phyloP scores from a whole-genome alignment of 129 eudicot species.

The carrot (Daucus carota) region DH1_v3.0 NC_030388.2:31081501-31082000 shows the following conservation, averaged over 20 bases:
- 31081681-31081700: background rate
- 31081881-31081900: background rate
- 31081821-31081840: background rate
- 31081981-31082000: background rate
- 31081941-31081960: background rate
- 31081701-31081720: background rate
- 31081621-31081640: slow-evolving; percentile 72
- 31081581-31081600: slow-evolving; percentile 74
- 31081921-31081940: too few relatives aligned
- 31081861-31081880: background rate
- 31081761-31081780: background rate
- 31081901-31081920: too few relatives aligned
- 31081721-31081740: background rate
- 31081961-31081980: background rate
- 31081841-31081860: background rate
- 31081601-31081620: slow-evolving; percentile 73
- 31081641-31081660: slow-evolving; percentile 69
- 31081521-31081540: slow-evolving; percentile 70
- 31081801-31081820: too few relatives aligned
- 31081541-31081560: slow-evolving; percentile 59
- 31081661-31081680: background rate
- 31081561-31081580: slow-evolving; percentile 87
- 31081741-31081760: background rate
- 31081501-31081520: slow-evolving; percentile 46
- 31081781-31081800: background rate